Percentiles rank a stretch among this genome's conserved stretches.
These are phyloP conservation scores for Maudiozyma bulderi DNA, from an alignment of 805 yeast genomes.

Conservation along the genomic window DNA sequence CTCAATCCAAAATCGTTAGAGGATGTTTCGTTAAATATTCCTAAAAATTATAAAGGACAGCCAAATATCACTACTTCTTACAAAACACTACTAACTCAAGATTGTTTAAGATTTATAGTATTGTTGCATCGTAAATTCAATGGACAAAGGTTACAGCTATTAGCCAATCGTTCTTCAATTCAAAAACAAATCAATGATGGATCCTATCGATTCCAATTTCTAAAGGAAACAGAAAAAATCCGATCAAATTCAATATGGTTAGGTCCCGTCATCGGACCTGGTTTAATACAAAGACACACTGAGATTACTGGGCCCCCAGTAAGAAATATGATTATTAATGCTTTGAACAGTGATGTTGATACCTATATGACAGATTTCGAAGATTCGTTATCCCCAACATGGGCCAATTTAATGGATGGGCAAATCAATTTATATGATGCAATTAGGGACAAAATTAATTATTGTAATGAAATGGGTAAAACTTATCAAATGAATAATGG, in stretches of 20 bases:
- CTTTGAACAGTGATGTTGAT: conserved; percentile 66
- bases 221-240: conserved; percentile 58
- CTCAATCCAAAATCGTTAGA: not conserved
- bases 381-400: conserved; percentile 77
- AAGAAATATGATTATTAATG: conserved; percentile 75
- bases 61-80: not conserved
- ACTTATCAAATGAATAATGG: conserved; percentile 40
- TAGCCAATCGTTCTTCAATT: conserved; percentile 51
- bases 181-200: conserved; percentile 57
- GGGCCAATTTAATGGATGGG: conserved; percentile 72
- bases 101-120: conserved; percentile 57
- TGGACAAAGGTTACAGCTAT: conserved; percentile 45
- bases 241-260: conserved; percentile 69
- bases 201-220: conserved; percentile 44
- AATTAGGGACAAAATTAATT: conserved; percentile 56
- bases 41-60: not conserved
- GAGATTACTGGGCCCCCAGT: conserved; percentile 85
- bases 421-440: conserved; percentile 74
- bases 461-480: conserved; percentile 33
- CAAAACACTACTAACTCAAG: conserved; percentile 31
- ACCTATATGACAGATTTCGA: conserved; percentile 85
- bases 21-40: not conserved
- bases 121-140: conserved; percentile 68
- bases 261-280: conserved; percentile 61
- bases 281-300: conserved; percentile 62